Conservation (phyloP, 768 basidiomycete genomes). For the Cystobasidium ongulense region DNA sequence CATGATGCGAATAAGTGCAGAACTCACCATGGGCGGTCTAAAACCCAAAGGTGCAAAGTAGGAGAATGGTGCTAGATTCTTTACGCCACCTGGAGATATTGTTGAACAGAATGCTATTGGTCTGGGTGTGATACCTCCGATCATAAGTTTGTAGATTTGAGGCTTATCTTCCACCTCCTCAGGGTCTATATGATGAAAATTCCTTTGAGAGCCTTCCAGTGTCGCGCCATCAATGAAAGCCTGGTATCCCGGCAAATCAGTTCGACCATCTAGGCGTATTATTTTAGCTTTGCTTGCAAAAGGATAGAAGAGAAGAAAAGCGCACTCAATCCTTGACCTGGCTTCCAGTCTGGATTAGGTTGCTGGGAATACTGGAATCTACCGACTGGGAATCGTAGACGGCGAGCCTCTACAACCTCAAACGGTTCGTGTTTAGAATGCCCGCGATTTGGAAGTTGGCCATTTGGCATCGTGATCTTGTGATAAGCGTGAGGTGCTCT, state of each 20-base stretch:
- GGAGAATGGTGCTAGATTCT: constrained; percentile 64
- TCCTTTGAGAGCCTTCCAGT: neutral
- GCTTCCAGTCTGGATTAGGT: constrained; percentile 35
- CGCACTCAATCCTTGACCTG: constrained; percentile 29
- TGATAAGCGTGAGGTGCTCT: too few relatives aligned
- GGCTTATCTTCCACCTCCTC: constrained; percentile 2
- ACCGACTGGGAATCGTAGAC: constrained; percentile 11
- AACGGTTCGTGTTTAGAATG: constrained; percentile 19
- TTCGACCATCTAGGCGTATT: constrained; percentile 29
- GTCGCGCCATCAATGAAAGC: neutral
- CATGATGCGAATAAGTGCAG: too few relatives aligned
- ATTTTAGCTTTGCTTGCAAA: constrained; percentile 8
- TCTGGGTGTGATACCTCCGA: constrained; percentile 57
- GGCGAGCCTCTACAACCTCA: neutral
- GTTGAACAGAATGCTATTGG: constrained; percentile 64
- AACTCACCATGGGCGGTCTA: constrained; percentile 62
- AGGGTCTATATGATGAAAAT: neutral
- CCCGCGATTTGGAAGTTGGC: too few relatives aligned
- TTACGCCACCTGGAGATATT: constrained; percentile 50
- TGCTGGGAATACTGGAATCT: constrained; percentile 3
- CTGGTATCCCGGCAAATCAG: constrained; percentile 30
- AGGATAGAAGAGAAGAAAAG: constrained; percentile 15
- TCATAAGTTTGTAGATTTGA: constrained; percentile 52
- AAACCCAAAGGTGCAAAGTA: constrained; percentile 53
- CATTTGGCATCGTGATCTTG: too few relatives aligned